Base-by-base conservation (phyloP, 2,329 filamentous ascomycete species). In the Ceratocystis albifundus region DNA sequence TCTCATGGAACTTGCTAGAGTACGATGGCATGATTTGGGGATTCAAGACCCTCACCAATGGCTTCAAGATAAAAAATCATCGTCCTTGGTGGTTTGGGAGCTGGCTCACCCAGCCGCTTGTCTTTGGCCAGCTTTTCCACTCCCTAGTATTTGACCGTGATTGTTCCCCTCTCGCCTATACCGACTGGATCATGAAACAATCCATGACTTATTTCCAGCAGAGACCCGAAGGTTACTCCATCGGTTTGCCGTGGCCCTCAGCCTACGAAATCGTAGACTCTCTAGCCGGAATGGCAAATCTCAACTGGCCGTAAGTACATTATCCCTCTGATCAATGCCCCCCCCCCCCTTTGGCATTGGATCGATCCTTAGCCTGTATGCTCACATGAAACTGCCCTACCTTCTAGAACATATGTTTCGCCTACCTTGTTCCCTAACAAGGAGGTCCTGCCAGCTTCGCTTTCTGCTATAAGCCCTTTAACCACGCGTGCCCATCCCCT, bases 401-500 rank as follows among this genome's bases (percentile, higher is more conserved):
- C 67, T 28, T 53, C 32, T 69, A 89, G 88, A 45, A 79, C 87
- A 0, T 96, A 91, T 74, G 81, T 88, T 63, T 93, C 90, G 0
- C 93, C 93, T 0, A 93, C 91, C 50, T 82, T 96, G 67, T 96
- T 95, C 75, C 92, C 92, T 0, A 80, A 80, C 69, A 84, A 85
- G 71, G 81, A 81, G 61, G 84, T 83, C 1, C 83, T 95, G 0
- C 84, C 88, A 0, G 73, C 82, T 2, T 79, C 85, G 2, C 81
- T 96, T n/a, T 74, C 80, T 25, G 77, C 82, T 12, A 86, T 96
- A 66, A 81, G 87, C 0, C 89, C 91, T 0, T 84, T 97, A 65
- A 90, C 90, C 0, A 86, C 88, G 0, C 84, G 88, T 32, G 93
- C 93, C 0, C 93, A 97, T 72, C 93, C 93, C 1, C 85, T 90